Evolutionary conservation across 257 asterid species (phyloP), one percentile per base, ranked within the genome.

Genomic region (Mitragyna speciosa): DNA sequence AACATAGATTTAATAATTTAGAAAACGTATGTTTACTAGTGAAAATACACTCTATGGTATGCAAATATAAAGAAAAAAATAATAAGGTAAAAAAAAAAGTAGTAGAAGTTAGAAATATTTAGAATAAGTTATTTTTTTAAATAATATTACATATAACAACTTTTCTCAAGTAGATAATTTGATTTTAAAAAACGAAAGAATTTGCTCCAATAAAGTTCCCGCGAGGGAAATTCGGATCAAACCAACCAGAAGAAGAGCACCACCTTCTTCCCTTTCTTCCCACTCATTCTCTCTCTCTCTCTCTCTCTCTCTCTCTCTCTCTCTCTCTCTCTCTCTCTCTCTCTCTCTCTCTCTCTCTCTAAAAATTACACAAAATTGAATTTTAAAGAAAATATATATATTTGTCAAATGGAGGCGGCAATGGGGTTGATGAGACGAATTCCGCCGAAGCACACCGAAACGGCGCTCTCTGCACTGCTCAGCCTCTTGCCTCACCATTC

Each of bases 341-440:
- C 56, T 70, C 71, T n/a, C n/a, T 33, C 47, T 28, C 54, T 58
- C 56, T 64, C 72, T 80, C 74, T 72, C 84, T 83, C 82, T 66
- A 70, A 80, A 54, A 45, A 33, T 1, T 36, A 36, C 41, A 36
- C 41, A 36, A 36, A 36, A 36, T 28, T 80, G 58, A 63, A 70
- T 79, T 79, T 12, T 67, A 33, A 73, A 76, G 51, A 72, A 26
- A 73, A n/a, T n/a, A n/a, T 36, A 36, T 36, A 36, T 36, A 36
- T 36, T 36, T 36, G 4, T 36, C 41, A 36, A 48, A 79, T 61
- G 73, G 99, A 96, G 84, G 97, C 97, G 70, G 99, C 99, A 59
- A 86, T 94, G 97, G 99, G 98, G 71, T 86, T 96, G 89, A 96
- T 96, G 99, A 84, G 99, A 84, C 88, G 99, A 85, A 92, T 96